phyloP scores from a whole-genome alignment of 495 filamentous ascomycete genomes.

The Penicillium flavigenum region DNA sequence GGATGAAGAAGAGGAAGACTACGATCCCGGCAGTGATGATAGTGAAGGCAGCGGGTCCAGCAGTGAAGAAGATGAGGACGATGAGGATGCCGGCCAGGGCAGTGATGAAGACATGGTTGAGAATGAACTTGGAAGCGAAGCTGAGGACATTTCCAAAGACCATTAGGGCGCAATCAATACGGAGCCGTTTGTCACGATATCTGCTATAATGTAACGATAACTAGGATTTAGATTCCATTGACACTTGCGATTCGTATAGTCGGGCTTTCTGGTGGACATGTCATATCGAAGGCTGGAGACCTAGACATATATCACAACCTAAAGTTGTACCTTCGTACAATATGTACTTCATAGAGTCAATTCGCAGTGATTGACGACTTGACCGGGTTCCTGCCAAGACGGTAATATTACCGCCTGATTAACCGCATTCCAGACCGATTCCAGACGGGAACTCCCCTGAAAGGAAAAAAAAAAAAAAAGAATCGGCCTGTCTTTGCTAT shows the following conservation, averaged over 20 bases:
- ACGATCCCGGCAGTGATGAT: conserved; percentile 76
- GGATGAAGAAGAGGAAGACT: conserved; percentile 89
- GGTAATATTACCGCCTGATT: conserved; percentile 28
- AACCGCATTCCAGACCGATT: conserved; percentile 33
- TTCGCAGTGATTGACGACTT: neutral
- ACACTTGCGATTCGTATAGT: neutral
- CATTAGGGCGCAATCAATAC: conserved; percentile 15
- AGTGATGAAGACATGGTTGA: conserved; percentile 50
- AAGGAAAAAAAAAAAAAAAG: neutral
- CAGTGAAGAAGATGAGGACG: conserved; percentile 54
- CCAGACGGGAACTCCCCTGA: conserved; percentile 22
- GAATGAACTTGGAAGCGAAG: conserved; percentile 43
- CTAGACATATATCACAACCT: neutral
- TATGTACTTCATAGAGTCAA: neutral
- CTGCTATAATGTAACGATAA: neutral
- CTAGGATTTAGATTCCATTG: neutral
- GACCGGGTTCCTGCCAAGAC: conserved; percentile 19
- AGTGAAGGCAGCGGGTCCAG: conserved; percentile 67
- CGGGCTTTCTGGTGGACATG: neutral
- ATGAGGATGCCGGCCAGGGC: conserved; percentile 42
- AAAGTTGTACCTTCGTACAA: neutral
- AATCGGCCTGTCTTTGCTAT: neutral
- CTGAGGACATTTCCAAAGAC: conserved; percentile 36
- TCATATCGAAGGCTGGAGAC: neutral
- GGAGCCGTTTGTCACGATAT: neutral